Base-by-base conservation (phyloP, 345 rosid genomes). In the Euphorbia lathyris region DNA sequence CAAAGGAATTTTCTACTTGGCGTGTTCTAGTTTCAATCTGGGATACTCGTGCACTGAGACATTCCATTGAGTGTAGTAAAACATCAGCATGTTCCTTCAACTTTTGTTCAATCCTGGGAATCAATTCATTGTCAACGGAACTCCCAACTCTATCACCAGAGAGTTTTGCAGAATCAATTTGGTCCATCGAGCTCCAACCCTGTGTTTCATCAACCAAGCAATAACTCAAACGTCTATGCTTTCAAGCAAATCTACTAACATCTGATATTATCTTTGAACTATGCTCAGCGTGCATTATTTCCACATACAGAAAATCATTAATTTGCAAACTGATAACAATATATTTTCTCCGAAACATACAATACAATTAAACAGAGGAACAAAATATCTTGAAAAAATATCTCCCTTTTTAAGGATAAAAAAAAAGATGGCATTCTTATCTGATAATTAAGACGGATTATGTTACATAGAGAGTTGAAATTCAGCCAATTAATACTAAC, bases 21-120 rank as follows among this genome's bases (percentile, higher is more conserved):
- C 64, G 79, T 0, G 70, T 77, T 72, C 80, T 77, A 66, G 72
- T 82, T 80, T 87, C 92, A 73, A 85, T 59, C 65, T 82, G 87
- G 65, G 85, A 72, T 3, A 85, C 72, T 51, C 80, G 74, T 9
- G 87, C 81, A 55, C 80, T 82, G 12, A 87, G 72, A 36, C 80
- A 71, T 53, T 81, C 81, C 66, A 85, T 77, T 1, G 83, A 77
- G 63, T 75, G 80, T 3, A 87, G 75, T 66, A 84, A 65, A 71
- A 75, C 61, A 55, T 73, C 82, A 25, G 68, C 36, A 51, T 81
- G 86, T 38, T 80, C 88, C 77, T 69, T 84, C 81, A 87, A 73
- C 71, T 65, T 87, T 10, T 22, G 57, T 59, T 84, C 84, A 50
- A 87, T 78, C 71, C 77, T 73, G 16, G 79, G 68, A 56, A 83